Percentiles rank a stretch among this genome's conserved stretches.
phyloP scores from a whole-genome alignment of 345 rosid species.

The Boechera divaricarpa region DNA sequence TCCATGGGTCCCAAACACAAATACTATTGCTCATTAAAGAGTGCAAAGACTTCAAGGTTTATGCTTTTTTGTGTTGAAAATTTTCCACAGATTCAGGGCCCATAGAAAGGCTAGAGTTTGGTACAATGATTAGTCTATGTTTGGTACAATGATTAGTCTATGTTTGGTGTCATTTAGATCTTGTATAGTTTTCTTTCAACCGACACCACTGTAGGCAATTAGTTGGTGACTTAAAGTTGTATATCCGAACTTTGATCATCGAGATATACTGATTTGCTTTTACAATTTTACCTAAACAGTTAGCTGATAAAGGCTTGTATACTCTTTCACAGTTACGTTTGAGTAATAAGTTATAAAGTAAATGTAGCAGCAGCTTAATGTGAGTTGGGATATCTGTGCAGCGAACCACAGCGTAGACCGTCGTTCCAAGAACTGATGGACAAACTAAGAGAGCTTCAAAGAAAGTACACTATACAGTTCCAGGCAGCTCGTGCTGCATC shows the following conservation, averaged over 20 bases:
- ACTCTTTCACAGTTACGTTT: neutral
- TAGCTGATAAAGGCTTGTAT: slow-evolving; percentile 18
- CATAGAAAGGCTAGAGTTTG: neutral
- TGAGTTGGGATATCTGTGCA: slow-evolving; percentile 43
- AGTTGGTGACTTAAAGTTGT: neutral
- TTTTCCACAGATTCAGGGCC: neutral
- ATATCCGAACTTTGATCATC: neutral
- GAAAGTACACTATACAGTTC: slow-evolving; percentile 58
- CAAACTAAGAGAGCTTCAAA: slow-evolving; percentile 80
- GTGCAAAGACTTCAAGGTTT: neutral
- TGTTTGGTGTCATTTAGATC: neutral
- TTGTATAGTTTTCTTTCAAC: neutral
- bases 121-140: neutral
- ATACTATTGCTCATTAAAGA: neutral
- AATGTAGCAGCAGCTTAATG: slow-evolving; percentile 21
- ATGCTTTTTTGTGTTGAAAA: neutral
- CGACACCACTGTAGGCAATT: neutral
- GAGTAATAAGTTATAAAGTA: neutral
- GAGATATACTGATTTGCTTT: neutral
- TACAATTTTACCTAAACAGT: neutral
- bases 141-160: neutral
- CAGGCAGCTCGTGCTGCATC: slow-evolving; percentile 71
- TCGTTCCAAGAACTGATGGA: slow-evolving; percentile 85
- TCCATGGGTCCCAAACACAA: neutral
- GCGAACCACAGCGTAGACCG: slow-evolving; percentile 79